phyloP scores from a whole-genome alignment of 495 filamentous ascomycete species.

The Penicillium atrosanguineum region DNA sequence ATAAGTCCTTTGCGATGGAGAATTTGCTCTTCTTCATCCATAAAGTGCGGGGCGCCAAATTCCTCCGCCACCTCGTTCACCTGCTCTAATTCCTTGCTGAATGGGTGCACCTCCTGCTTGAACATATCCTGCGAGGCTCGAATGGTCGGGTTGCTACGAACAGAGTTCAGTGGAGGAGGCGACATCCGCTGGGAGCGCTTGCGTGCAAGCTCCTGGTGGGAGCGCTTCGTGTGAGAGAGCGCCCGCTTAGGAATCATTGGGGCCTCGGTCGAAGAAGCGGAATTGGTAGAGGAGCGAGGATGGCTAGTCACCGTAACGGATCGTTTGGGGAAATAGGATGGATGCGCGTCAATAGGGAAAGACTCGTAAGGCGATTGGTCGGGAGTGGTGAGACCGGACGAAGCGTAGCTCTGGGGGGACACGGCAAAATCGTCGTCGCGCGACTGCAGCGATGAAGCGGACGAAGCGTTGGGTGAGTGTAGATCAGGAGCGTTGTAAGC shows the following conservation, averaged over 20 bases:
- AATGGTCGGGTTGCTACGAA: conserved; percentile 34
- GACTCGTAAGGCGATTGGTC: conserved; percentile 65
- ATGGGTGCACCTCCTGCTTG: conserved; percentile 45
- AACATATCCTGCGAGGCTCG: conserved; percentile 45
- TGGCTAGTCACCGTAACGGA: conserved; percentile 42
- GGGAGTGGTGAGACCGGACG: conserved; percentile 62
- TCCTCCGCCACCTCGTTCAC: conserved; percentile 78
- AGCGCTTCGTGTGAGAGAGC: conserved; percentile 80
- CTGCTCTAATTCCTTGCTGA: conserved; percentile 50
- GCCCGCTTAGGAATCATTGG: conserved; percentile 72
- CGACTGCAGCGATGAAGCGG: conserved; percentile 54
- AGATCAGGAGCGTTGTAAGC: conserved; percentile 89
- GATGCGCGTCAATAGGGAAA: conserved; percentile 64
- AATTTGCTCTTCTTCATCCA: conserved; percentile 69
- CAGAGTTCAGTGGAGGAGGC: conserved; percentile 36
- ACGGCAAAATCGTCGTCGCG: conserved; percentile 60
- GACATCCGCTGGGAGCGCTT: conserved; percentile 60
- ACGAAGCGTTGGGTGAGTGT: conserved; percentile 53
- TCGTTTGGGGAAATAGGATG: conserved; percentile 70
- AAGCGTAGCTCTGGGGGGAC: conserved; percentile 54
- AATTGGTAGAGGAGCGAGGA: conserved; percentile 42
- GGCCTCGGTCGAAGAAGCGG: conserved; percentile 48
- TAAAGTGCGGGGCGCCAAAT: conserved; percentile 61
- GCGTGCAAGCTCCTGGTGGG: conserved; percentile 63
- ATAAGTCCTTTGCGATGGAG: conserved; percentile 63